Evolutionary conservation across 2,329 filamentous ascomycete species (phyloP), one percentile per base, ranked within the genome.

Genomic region (Cryoendolithus antarcticus): DNA sequence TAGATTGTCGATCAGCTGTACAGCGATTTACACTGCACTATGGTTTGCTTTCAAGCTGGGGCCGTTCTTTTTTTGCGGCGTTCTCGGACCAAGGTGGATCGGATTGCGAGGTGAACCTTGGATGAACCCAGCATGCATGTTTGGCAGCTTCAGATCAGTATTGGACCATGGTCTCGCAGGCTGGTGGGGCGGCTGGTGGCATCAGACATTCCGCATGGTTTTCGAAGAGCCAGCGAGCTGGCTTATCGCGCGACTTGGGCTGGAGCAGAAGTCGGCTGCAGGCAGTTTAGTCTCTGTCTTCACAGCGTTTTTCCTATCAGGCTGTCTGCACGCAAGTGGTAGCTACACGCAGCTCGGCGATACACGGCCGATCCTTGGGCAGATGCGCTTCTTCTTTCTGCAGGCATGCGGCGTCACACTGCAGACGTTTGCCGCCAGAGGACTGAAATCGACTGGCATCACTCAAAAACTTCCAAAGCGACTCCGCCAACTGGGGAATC

Each of bases 171-270:
- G 89, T 0, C 66, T 95, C 2, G 70, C 74, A 1, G 88, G 86
- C 1, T 82, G 80, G 62, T 96, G 89, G 89, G 79, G 82, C 33
- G 69, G 67, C 13, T 89, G 77, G 71, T 95, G 89, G 89, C 89
- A 96, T 59, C 88, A 95, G 61, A 79, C 80, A 2, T 93, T 94
- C 62, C 80, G 86, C 1, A 71, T 77, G 40, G 76, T 74, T 2
- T 86, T 89, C 53, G 62, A 73, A 30, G 71, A 76, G 3, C 79
- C 80, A 0, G 63, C 70, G 0, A 59, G 58, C 2, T 73, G 65
- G 51, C 50, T 80, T 1, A 48, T 62, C 15, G 44, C 52, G 9
- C 3, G 39, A 0, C 19, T 61, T 2, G 45, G 52, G 0, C 43
- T 63, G 41, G 45, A 62, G 4, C 50, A 47, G 21, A 56, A 48